Evolutionary conservation across 768 basidiomycete genomes (phyloP), one percentile per base, ranked within the genome.

Genomic region (Ramaria sp.): DNA sequence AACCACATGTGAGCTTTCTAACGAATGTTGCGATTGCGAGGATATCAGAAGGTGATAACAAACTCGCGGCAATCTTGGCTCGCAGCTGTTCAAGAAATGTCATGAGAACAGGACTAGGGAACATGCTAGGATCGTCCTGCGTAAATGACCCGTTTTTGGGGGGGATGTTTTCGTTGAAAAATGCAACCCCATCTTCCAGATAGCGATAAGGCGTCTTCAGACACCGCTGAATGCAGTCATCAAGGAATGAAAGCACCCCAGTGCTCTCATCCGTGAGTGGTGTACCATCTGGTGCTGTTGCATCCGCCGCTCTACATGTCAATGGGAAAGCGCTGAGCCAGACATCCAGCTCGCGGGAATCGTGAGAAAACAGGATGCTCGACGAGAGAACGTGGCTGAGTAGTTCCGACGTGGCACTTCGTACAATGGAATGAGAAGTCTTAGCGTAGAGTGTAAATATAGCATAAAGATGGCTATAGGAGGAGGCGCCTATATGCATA

Each of bases 171-270:
- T 10, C 32, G 13, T 42, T 49, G 22, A 59, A 55, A 24, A 51
- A 45, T 10, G 78, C 34, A 71, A 67, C 10, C 59, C 83, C 67
- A 22, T 82, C 82, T 61, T 96, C 93, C 51, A 95, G 73, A 63
- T 95, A 97, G 27, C 80, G 77, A 64, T 92, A 88, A 0, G 91
- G 88, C 1, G 84, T 85, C 66, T 86, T 90, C 58, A 84, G 63
- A 60, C 85, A 92, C 16, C 88, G 75, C 55, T 85, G 83, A 2
- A 87, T 73, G 62, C 91, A 95, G 49, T 93, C 90, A 59, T 97
- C 94, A 10, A 96, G 61, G 69, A 96, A 92, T 0, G 61, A 60
- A 1, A 72, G 59, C 25, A 83, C 77, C 41, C 73, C 71, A 5
- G 75, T 73, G 10, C 71, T 70, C 67, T 85, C 86, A 43, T 78